phyloP scores from a whole-genome alignment of 2,329 filamentous ascomycete genomes.

The Chaetomiaceae sp. region DNA sequence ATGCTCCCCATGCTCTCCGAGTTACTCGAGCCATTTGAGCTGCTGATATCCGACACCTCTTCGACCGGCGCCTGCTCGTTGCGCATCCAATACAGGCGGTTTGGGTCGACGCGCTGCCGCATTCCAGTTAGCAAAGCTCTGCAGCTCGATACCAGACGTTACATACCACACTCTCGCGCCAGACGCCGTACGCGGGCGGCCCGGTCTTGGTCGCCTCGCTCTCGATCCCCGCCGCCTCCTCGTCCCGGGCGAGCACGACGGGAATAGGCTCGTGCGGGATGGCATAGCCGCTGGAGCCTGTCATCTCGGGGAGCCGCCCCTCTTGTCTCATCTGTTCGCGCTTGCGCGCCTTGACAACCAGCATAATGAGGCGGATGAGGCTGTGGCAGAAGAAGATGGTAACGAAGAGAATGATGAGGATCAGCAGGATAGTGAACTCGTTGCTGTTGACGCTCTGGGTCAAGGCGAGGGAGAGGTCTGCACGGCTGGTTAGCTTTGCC shows the following conservation, averaged over 20 bases:
- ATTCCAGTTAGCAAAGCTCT: not conserved
- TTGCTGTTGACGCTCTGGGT: constrained; percentile 59
- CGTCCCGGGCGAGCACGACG: constrained; percentile 69
- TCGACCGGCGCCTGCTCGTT: constrained; percentile 41
- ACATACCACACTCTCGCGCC: constrained; percentile 77
- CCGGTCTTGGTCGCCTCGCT: constrained; percentile 54
- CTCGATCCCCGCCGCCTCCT: constrained; percentile 59
- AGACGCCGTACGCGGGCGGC: constrained; percentile 81
- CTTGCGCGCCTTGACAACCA: constrained; percentile 48
- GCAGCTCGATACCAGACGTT: not conserved
- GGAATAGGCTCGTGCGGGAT: constrained; percentile 70
- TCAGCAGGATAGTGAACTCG: constrained; percentile 75
- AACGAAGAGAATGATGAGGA: constrained; percentile 69
- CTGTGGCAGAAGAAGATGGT: constrained; percentile 79
- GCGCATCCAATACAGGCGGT: constrained; percentile 76
- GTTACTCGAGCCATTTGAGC: constrained; percentile 23
- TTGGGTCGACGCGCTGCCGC: constrained; percentile 66
- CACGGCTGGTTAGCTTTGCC: not conserved
- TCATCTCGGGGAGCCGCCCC: constrained; percentile 40
- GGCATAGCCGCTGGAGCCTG: constrained; percentile 60
- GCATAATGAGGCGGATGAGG: constrained; percentile 67
- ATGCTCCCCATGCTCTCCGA: constrained; percentile 15
- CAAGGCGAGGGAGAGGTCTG: constrained; percentile 70
- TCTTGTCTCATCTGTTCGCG: constrained; percentile 26
- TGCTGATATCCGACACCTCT: constrained; percentile 24